Percentiles rank a stretch among this genome's conserved stretches.
Evolutionary conservation across 371 early-diverging fungal species (phyloP).

Genomic region (Lichtheimia ornata): DNA sequence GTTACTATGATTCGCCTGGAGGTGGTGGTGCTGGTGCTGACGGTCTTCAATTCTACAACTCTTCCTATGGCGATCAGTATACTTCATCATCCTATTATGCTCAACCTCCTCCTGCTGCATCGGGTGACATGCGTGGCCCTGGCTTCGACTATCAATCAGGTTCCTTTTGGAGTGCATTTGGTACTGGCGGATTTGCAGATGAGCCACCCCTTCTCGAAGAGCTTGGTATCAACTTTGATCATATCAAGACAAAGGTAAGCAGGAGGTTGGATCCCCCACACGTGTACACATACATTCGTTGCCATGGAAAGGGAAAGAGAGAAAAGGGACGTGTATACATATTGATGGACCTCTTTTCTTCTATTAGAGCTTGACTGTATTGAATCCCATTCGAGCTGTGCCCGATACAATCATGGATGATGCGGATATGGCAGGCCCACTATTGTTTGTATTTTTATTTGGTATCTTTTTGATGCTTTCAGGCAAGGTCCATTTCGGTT

Average conservation of each 20-base stretch:
- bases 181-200: conserved; percentile 82
- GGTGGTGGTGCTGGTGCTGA: conserved; percentile 32
- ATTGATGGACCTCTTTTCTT: neutral
- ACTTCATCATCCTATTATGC: conserved; percentile 41
- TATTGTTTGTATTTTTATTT: conserved; percentile 87
- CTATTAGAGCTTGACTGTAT: conserved; percentile 82
- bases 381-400: conserved; percentile 88
- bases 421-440: conserved; percentile 93
- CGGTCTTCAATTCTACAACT: conserved; percentile 69
- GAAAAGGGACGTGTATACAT: conserved; percentile 28
- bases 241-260: conserved; percentile 72
- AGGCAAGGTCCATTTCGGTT: conserved; percentile 95
- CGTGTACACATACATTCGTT: conserved; percentile 67
- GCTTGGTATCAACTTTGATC: conserved; percentile 87
- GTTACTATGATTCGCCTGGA: conserved; percentile 31
- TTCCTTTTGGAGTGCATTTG: conserved; percentile 55
- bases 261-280: conserved; percentile 4
- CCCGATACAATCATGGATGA: conserved; percentile 93
- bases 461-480: conserved; percentile 86
- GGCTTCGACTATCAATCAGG: conserved; percentile 71
- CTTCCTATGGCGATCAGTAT: conserved; percentile 61
- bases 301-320: conserved; percentile 81
- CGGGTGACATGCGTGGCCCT: conserved; percentile 53
- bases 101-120: conserved; percentile 26
- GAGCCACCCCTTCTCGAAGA: conserved; percentile 91